Evolutionary conservation across 148 eudicot genomes (phyloP).

Genomic region (Arctostaphylos glauca): DNA sequence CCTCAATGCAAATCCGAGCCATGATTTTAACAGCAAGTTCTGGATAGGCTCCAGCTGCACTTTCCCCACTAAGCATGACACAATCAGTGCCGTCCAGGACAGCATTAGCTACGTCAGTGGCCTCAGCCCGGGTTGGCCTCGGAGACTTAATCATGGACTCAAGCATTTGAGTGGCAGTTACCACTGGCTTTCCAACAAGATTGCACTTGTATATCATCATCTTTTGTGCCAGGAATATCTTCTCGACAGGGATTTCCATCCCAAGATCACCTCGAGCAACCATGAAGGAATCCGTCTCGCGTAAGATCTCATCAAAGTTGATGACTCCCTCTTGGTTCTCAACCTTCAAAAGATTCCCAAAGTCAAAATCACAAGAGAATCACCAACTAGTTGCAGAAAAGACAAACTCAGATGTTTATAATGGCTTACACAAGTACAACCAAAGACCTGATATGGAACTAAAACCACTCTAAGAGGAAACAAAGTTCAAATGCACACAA

Average conservation of each 20-base stretch:
- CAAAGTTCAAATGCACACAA: background rate
- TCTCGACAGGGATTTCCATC: conserved; percentile 89
- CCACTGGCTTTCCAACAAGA: conserved; percentile 75
- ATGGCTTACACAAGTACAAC: background rate
- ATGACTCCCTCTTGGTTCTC: conserved; percentile 90
- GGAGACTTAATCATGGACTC: conserved; percentile 80
- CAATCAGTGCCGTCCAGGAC: conserved; percentile 85
- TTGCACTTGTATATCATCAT: conserved; percentile 94
- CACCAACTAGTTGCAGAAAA: background rate
- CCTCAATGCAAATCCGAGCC: conserved; percentile 82
- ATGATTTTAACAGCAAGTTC: conserved; percentile 80
- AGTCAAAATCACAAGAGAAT: background rate
- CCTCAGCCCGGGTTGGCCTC: conserved; percentile 82
- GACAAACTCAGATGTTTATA: too few relatives aligned
- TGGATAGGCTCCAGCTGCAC: conserved; percentile 89
- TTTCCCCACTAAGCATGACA: conserved; percentile 81
- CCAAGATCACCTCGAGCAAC: conserved; percentile 95
- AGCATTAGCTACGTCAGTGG: conserved; percentile 80
- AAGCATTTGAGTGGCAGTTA: conserved; percentile 91
- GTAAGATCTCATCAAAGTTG: conserved; percentile 73
- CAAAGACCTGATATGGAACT: conserved; percentile 3
- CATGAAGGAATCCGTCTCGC: conserved; percentile 86
- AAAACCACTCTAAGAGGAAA: background rate
- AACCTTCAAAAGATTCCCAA: conserved; percentile 36
- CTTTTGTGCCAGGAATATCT: conserved; percentile 80